Evolutionary conservation across 108 stramenopile species (phyloP).

Genomic region (Cylindrotheca closterium): DNA sequence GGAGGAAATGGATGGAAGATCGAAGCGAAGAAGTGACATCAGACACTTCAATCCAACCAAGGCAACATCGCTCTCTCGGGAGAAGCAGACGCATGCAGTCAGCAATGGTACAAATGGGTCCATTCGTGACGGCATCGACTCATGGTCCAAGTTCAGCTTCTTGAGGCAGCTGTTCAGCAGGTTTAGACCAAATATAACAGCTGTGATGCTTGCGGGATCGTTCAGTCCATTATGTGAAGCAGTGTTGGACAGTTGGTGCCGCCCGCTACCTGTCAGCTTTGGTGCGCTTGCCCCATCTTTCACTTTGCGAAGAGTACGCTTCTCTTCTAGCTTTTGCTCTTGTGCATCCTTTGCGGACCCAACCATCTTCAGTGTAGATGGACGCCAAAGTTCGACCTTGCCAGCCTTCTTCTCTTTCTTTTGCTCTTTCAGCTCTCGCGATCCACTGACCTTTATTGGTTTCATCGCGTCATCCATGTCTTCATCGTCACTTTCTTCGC

Average conservation of each 20-base stretch:
- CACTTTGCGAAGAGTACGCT: conserved; percentile 46
- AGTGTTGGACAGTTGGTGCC: conserved; percentile 39
- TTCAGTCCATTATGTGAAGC: conserved; percentile 33
- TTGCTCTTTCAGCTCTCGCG: conserved; percentile 10
- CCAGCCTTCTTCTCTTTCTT: background rate
- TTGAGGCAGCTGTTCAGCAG: conserved; percentile 81
- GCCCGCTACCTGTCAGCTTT: conserved; percentile 75
- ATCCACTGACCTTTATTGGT: conserved; percentile 54
- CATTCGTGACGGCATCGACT: conserved; percentile 53
- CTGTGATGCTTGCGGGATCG: conserved; percentile 68
- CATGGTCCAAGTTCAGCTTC: conserved; percentile 47
- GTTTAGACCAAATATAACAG: conserved; percentile 83
- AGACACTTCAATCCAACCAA: conserved; percentile 82
- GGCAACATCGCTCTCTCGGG: conserved; percentile 71
- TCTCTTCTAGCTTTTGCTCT: conserved; percentile 45
- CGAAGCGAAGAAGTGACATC: conserved; percentile 63
- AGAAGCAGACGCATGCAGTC: conserved; percentile 68
- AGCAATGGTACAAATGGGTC: conserved; percentile 86
- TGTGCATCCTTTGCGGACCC: conserved; percentile 49
- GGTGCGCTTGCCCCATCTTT: conserved; percentile 83
- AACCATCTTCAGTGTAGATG: conserved; percentile 49
- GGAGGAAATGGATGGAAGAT: conserved; percentile 75
- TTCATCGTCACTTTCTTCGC: conserved; percentile 26
- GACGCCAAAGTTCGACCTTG: conserved; percentile 74
- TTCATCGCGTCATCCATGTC: conserved; percentile 41